These are phyloP conservation scores for Clarireedia hainanense DNA, from an alignment of 2,329 filamentous ascomycete genomes.

Conservation along the genomic window DNA sequence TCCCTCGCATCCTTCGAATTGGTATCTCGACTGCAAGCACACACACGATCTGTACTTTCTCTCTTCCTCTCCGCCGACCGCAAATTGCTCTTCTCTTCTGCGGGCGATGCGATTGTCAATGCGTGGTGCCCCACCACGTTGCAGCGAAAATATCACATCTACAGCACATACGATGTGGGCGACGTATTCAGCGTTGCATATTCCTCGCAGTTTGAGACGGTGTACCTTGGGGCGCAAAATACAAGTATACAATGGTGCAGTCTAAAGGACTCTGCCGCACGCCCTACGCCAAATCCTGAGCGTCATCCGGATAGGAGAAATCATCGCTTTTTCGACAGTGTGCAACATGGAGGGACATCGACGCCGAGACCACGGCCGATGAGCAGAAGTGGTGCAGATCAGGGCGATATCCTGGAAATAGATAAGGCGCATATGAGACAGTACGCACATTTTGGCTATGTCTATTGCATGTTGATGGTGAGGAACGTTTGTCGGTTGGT, in stretches of 20 bases:
- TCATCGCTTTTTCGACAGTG: conserved; percentile 91
- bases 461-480: conserved; percentile 91
- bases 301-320: conserved; percentile 69
- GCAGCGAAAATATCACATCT: conserved; percentile 76
- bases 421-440: conserved; percentile 71
- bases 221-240: conserved; percentile 91
- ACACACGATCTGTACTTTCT: conserved; percentile 84
- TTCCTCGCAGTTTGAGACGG: conserved; percentile 67
- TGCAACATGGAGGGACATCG: conserved; percentile 73
- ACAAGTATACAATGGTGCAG: conserved; percentile 91
- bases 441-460: conserved; percentile 91
- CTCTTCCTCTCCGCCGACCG: conserved; percentile 72
- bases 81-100: conserved; percentile 76
- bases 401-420: conserved; percentile 69
- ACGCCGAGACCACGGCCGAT: conserved; percentile 53
- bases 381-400: conserved; percentile 37
- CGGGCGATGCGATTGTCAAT: conserved; percentile 88
- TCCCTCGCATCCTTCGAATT: conserved; percentile 82
- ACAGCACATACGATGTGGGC: conserved; percentile 88
- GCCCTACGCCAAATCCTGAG: conserved; percentile 53
- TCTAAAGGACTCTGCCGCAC: conserved; percentile 54
- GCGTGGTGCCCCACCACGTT: conserved; percentile 80
- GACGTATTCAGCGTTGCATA: conserved; percentile 96
- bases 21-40: conserved; percentile 71
- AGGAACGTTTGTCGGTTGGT: conserved; percentile 60